Base-by-base conservation (phyloP, 2,329 filamentous ascomycete species). In the Davidsoniella virescens region DNA sequence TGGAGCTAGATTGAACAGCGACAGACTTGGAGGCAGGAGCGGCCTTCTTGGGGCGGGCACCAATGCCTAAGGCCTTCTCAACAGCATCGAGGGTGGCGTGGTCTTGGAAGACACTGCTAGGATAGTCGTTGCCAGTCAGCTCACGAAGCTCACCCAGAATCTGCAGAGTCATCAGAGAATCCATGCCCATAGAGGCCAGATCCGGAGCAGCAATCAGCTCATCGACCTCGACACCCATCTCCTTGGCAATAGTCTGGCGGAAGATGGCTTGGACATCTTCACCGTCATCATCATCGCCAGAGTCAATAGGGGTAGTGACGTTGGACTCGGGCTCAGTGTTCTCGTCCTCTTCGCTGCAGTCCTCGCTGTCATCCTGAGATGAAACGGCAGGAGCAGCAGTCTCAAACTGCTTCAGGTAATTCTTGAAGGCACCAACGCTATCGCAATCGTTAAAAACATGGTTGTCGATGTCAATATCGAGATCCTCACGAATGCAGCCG, bases 151-250 rank as follows among this genome's bases (percentile, higher is more conserved):
- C 69, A 37, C 72, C 71, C 1, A 75, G 64, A 48, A 78, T 76
- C 2, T 71, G 70, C 26, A 78, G 59, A 38, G 70, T 72, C 67
- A 78, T 74, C 18, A 77, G 65, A 2, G 73, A 78, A 58, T 78
- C 75, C 65, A 78, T 74, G 2, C 75, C 75, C 10, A 77, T 63
- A 2, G 71, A 70, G n/a, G 70, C 69, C 50, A 78, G 64, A 55
- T 76, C 70, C 0, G 70, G 69, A 0, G 70, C 70, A 18, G 71
- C 70, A 2, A 72, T 61, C 26, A 78, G 67, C 57, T 84, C 80
- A 26, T 78, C 75, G 9, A 81, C 67, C 20, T 80, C 75, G n/a
- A 84, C 76, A 52, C 78, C 78, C 72, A 84, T 83, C 62, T 85
- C 81, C 37, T 72, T 69, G n/a, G 80, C 76, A 54, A 85, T 78